These are phyloP conservation scores for Wickerhamiella brachini DNA, from an alignment of 805 yeast genomes.

Conservation along the genomic window DNA sequence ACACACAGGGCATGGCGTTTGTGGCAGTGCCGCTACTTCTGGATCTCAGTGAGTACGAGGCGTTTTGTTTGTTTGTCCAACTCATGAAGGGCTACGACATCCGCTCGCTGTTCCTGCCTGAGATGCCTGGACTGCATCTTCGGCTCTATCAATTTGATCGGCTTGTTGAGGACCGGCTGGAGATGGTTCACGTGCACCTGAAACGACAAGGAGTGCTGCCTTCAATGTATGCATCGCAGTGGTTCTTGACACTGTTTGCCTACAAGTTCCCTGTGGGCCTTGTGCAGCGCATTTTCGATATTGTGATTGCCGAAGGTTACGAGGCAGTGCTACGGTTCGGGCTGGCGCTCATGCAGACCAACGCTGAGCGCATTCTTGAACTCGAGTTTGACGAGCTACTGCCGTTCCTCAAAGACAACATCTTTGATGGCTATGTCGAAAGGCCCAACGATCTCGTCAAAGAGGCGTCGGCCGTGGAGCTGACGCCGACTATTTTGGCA, in stretches of 20 bases:
- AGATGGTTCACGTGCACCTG: slow-evolving; percentile 61
- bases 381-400: slow-evolving; percentile 66
- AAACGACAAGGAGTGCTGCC: slow-evolving; percentile 77
- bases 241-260: slow-evolving; percentile 92
- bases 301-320: slow-evolving; percentile 79
- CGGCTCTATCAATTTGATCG: slow-evolving; percentile 84
- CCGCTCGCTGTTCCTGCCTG: slow-evolving; percentile 65
- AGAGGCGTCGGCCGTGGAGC: slow-evolving; percentile 61
- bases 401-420: slow-evolving; percentile 61
- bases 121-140: slow-evolving; percentile 86
- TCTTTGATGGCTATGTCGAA: slow-evolving; percentile 55
- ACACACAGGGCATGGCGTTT: slow-evolving; percentile 97
- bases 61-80: slow-evolving; percentile 66
- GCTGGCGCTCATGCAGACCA: slow-evolving; percentile 60
- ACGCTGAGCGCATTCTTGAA: slow-evolving; percentile 41
- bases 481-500: slow-evolving; percentile 58
- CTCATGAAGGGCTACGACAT: slow-evolving; percentile 79
- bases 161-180: slow-evolving; percentile 61
- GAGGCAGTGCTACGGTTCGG: slow-evolving; percentile 81
- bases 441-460: slow-evolving; percentile 59
- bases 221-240: slow-evolving; percentile 94
- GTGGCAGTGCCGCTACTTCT: slow-evolving; percentile 72
- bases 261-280: slow-evolving; percentile 86
- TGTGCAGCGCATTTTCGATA: slow-evolving; percentile 77
- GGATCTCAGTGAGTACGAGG: slow-evolving; percentile 70